Evolutionary conservation across 106 monocot genomes (phyloP), one percentile per base, ranked within the genome.

Genomic region (Allium sativum): DNA sequence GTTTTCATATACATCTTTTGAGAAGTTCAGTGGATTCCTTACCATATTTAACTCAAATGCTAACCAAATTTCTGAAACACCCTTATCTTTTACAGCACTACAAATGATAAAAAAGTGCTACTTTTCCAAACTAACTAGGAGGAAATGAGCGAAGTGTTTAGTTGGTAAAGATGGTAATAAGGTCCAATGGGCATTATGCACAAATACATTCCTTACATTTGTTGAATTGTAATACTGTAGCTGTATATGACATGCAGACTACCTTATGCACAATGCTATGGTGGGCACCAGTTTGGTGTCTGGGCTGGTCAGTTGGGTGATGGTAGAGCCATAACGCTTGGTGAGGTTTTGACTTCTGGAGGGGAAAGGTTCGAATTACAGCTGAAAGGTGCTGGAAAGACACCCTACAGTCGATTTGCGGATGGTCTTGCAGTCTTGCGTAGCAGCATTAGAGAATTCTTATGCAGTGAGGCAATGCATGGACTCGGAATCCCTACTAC

Each of bases 291-390:
- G 68, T 99, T 99, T 83, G 98, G 98, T 47, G 61, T 70, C 31
- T 99, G 98, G 98, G 98, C 98, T 76, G 98, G 98, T 69, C 98
- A 99, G 70, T 70, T 99, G 65, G 98, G 98, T 22, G 98, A 92
- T 71, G 98, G 98, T 8, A 82, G 98, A 12, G 92, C 98, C 47
- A 92, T 99, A 21, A 99, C 98, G 57, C 76, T 99, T 52, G 92
- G 98, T 42, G 98, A 99, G 63, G 42, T 99, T 70, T 9, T 92
- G 22, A 92, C 88, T 77, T 85, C 81, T 48, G 76, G 58, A 42
- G 82, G 85, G 47, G 82, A 92, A 70, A 82, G 92, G 52, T 92
- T 84, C 84, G 98, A 99, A 56, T 70, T 99, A 65, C 98, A 99
- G 76, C 88, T 99, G 11, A 99, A 99, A 63, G 98, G 98, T 59